Percentiles rank a stretch among this genome's conserved stretches.
These are phyloP conservation scores for Nannochloropsis salina DNA, from an alignment of 108 stramenopile genomes.

Conservation along the genomic window DNA sequence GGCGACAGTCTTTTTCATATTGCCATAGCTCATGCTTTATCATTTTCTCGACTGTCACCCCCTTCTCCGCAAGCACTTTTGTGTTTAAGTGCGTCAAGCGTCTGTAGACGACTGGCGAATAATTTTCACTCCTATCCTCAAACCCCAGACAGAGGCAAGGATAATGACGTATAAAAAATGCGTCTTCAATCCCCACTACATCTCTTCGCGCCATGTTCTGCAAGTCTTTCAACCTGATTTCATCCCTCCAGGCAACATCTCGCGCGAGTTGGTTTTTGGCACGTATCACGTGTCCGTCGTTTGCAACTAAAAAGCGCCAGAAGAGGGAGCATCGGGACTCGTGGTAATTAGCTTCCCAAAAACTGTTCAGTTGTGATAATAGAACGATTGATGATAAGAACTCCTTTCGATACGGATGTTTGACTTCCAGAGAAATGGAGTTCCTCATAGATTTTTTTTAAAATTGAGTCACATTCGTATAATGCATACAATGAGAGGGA, in stretches of 20 bases:
- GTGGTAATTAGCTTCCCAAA: background rate
- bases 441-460: too few relatives aligned
- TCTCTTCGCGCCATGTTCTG: background rate
- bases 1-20: background rate
- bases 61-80: background rate
- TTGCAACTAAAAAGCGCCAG: background rate
- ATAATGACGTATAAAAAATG: background rate
- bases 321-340: background rate
- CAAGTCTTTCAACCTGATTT: background rate
- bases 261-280: background rate
- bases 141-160: background rate
- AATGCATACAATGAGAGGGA: too few relatives aligned
- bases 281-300: background rate
- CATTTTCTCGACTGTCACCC: constrained; percentile 5
- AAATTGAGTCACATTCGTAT: too few relatives aligned
- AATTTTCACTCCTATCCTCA: background rate
- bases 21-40: background rate
- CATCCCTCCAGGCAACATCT: background rate
- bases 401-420: too few relatives aligned
- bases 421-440: too few relatives aligned
- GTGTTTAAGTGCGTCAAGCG: background rate
- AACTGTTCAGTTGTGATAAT: background rate
- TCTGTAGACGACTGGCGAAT: background rate
- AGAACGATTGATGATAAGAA: too few relatives aligned
- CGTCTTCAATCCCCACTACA: background rate